Evolutionary conservation across 2,329 filamentous ascomycete species (phyloP), one percentile per base, ranked within the genome.

Genomic region (Sporothrix schenckii): DNA sequence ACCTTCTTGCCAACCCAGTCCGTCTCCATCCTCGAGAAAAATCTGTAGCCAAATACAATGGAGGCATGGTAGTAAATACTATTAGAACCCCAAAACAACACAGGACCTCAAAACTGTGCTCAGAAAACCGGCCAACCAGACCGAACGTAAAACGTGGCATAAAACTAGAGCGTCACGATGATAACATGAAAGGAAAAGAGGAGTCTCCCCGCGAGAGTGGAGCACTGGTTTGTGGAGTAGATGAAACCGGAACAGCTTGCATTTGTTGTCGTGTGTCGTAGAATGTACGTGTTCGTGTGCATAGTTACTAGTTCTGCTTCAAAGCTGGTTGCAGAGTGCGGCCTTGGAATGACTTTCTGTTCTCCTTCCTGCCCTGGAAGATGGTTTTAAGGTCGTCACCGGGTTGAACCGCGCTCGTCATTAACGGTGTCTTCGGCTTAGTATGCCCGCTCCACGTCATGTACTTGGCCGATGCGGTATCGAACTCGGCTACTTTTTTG

Each of bases 391-490:
- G 65, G 21, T 74, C 72, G 1, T 69, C 27, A 1, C 73, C 70
- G 65, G 73, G 75, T 11, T 76, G 74, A 4, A 71, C 61, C 0
- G 74, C 74, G 52, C 73, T 75, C 21, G 70, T 70, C 72, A 75
- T 67, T 47, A 74, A 49, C 2, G 70, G 69, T 0, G 67, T 70
- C 49, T 72, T 69, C 13, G 68, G 70, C 50, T 70, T 73, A 5
- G 69, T 41, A 16, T 70, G 66, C 2, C 75, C 75, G 30, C 66
- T 74, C 75, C 75, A 76, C 0, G 74, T 75, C 66, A 54, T 71
- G 54, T 70, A 75, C 53, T 75, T 76, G 41, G 68, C 66, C 34
- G 70, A 73, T 71, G 74, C 41, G 34, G 61, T 13, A 14, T 11
- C 16, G 21, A 44, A 4, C 10, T 41, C 21, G n/a, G 47, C 19